phyloP scores from a whole-genome alignment of 805 yeast genomes.

The Yarrowia alimentaria region DNA sequence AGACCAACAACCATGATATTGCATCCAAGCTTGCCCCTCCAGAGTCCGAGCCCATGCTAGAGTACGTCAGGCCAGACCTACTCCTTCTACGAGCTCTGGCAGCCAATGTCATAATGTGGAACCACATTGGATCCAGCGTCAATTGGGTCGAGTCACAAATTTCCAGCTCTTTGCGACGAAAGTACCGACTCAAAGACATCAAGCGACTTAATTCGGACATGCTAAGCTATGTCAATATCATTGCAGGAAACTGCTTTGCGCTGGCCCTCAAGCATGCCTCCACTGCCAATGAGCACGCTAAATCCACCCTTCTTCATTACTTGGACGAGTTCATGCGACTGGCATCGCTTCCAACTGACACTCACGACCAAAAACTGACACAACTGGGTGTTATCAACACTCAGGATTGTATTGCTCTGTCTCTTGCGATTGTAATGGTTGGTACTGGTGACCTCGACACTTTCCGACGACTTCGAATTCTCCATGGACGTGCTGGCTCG shows the following conservation, averaged over 20 bases:
- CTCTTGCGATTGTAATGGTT: conserved; percentile 75
- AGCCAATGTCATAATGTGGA: conserved; percentile 71
- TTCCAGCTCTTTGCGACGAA: conserved; percentile 47
- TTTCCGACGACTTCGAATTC: conserved; percentile 65
- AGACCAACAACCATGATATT: conserved; percentile 56
- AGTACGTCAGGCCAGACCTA: conserved; percentile 76
- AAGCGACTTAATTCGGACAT: conserved; percentile 55
- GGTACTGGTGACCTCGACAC: conserved; percentile 86
- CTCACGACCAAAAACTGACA: conserved; percentile 60
- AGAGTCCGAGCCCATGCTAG: conserved; percentile 54
- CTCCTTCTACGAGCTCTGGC: conserved; percentile 64
- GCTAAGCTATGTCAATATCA: conserved; percentile 57
- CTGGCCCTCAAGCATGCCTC: conserved; percentile 79
- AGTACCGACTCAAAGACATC: conserved; percentile 38
- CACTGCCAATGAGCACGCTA: conserved; percentile 52
- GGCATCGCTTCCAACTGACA: conserved; percentile 45
- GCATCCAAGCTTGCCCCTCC: conserved; percentile 66
- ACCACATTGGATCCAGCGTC: conserved; percentile 47
- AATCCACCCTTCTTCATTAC: conserved; percentile 54
- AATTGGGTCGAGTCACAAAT: conserved; percentile 60
- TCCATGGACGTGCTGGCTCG: conserved; percentile 53
- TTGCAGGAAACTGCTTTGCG: conserved; percentile 74
- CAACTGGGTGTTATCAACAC: conserved; percentile 53
- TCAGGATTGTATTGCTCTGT: conserved; percentile 59
- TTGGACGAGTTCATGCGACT: conserved; percentile 53